Conservation (phyloP, 495 filamentous ascomycete genomes). For the Aspergillus bertholletiae region DNA sequence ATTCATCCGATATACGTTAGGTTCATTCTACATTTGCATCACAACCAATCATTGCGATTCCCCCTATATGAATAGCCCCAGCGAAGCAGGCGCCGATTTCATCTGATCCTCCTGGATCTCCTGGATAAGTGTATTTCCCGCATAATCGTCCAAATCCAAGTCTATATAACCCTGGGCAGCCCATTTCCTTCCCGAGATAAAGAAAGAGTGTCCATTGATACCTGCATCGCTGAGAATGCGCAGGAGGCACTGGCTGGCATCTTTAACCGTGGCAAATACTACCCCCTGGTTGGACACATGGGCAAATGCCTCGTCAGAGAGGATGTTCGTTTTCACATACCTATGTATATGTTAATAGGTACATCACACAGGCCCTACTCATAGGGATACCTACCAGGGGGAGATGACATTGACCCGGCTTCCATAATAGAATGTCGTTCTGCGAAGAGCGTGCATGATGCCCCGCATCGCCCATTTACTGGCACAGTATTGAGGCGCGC, state of each 20-base stretch:
- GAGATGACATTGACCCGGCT: constrained; percentile 21
- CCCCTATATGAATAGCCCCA: constrained; percentile 14
- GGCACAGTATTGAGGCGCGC: constrained; percentile 20
- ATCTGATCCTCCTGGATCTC: constrained; percentile 19
- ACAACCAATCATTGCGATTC: too few species aligned
- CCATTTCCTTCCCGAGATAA: constrained; percentile 17
- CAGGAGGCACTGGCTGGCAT: constrained; percentile 16
- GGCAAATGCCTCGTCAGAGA: constrained; percentile 11
- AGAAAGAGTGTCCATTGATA: constrained; percentile 18
- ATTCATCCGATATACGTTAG: too few species aligned
- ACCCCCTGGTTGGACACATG: constrained; percentile 14
- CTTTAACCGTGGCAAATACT: constrained; percentile 11
- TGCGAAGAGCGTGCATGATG: constrained; percentile 21
- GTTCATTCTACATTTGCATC: too few species aligned
- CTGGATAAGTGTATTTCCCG: constrained; percentile 6
- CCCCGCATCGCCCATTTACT: constrained; percentile 30
- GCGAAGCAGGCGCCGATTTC: constrained; percentile 5
- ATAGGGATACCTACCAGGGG: constrained; percentile 13
- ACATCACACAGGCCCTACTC: background rate
- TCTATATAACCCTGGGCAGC: constrained; percentile 15
- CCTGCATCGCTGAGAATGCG: constrained; percentile 13
- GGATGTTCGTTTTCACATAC: constrained; percentile 23
- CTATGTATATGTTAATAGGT: background rate
- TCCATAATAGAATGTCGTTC: constrained; percentile 19
- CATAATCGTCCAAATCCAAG: constrained; percentile 18